Evolutionary conservation across 352 stramenopile species (phyloP).

Genomic region (Phytophthora pseudosyringae): DNA sequence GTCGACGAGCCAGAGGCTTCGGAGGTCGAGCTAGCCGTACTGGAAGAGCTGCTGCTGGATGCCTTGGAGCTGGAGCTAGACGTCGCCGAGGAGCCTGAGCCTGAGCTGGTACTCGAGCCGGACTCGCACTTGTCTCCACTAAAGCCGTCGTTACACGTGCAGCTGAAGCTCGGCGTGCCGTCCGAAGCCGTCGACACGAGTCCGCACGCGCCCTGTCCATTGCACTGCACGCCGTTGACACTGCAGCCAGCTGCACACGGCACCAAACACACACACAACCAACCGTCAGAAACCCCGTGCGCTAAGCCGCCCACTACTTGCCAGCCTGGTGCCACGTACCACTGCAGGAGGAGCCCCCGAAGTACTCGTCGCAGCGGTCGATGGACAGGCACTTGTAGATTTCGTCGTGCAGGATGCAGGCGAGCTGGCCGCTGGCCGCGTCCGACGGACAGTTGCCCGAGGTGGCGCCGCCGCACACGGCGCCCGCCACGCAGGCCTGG

Average conservation of each 20-base stretch:
- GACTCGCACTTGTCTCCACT: slow-evolving; percentile 66
- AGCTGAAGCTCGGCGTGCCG: slow-evolving; percentile 56
- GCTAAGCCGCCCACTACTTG: no score
- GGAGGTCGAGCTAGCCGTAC: background rate
- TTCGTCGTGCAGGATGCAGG: slow-evolving; percentile 66
- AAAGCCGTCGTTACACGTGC: slow-evolving; percentile 71
- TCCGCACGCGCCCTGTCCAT: slow-evolving; percentile 67
- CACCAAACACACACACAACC: background rate
- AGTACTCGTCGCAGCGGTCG: slow-evolving; percentile 78
- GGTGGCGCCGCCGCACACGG: slow-evolving; percentile 54
- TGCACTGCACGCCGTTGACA: slow-evolving; percentile 64
- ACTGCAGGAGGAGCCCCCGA: slow-evolving; percentile 57
- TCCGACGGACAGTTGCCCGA: slow-evolving; percentile 70
- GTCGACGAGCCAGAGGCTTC: slow-evolving; percentile 6
- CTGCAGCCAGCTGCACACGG: slow-evolving; percentile 43
- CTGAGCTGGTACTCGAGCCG: slow-evolving; percentile 14
- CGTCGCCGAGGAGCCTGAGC: slow-evolving; percentile 19
- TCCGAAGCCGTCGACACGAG: slow-evolving; percentile 32
- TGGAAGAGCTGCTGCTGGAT: slow-evolving; percentile 7
- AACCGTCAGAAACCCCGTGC: no score
- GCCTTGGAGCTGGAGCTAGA: slow-evolving; percentile 15
- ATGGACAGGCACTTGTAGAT: slow-evolving; percentile 88
- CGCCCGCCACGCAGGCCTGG: slow-evolving; percentile 71
- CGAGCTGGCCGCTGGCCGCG: slow-evolving; percentile 61
- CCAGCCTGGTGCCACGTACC: no score